Conservation (phyloP, 2,329 filamentous ascomycete species). For the Daldinia sp. region DNA sequence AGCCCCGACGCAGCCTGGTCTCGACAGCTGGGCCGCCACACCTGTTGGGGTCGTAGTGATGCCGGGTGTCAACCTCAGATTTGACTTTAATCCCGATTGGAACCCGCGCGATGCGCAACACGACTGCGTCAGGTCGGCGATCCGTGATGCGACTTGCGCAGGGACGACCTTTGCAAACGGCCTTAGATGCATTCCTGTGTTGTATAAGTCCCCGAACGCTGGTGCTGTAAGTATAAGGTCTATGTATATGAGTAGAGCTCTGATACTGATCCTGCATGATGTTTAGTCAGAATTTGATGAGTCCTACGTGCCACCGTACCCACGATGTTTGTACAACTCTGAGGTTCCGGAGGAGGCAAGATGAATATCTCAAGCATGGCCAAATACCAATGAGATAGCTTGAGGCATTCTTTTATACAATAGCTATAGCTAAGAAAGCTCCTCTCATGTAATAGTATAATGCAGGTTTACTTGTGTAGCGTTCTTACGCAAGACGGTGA, state of each 20-base stretch:
- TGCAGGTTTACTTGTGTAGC: neutral
- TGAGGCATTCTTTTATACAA: neutral
- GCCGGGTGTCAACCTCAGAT: slow-evolving; percentile 32
- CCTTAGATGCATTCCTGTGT: slow-evolving; percentile 25
- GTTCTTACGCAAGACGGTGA: neutral
- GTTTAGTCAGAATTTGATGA: slow-evolving; percentile 28
- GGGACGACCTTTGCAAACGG: slow-evolving; percentile 24
- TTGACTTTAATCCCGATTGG: slow-evolving; percentile 32
- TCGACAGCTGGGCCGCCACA: slow-evolving; percentile 24
- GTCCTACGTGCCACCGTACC: slow-evolving; percentile 15
- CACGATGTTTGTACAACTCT: slow-evolving; percentile 11
- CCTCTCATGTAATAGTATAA: neutral
- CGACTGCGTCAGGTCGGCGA: slow-evolving; percentile 30
- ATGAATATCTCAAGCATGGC: neutral
- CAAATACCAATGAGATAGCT: neutral
- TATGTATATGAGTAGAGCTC: neutral
- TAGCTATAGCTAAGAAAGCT: neutral
- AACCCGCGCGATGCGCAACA: slow-evolving; percentile 32
- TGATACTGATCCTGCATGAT: neutral
- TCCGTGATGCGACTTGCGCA: slow-evolving; percentile 31
- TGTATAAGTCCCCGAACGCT: slow-evolving; percentile 8
- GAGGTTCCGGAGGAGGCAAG: slow-evolving; percentile 26
- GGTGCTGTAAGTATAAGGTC: slow-evolving; percentile 16
- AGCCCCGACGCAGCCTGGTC: slow-evolving; percentile 5
- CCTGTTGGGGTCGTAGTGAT: slow-evolving; percentile 10